Evolutionary conservation across 2,329 filamentous ascomycete species (phyloP).

Genomic region (Cytospora piceae): DNA sequence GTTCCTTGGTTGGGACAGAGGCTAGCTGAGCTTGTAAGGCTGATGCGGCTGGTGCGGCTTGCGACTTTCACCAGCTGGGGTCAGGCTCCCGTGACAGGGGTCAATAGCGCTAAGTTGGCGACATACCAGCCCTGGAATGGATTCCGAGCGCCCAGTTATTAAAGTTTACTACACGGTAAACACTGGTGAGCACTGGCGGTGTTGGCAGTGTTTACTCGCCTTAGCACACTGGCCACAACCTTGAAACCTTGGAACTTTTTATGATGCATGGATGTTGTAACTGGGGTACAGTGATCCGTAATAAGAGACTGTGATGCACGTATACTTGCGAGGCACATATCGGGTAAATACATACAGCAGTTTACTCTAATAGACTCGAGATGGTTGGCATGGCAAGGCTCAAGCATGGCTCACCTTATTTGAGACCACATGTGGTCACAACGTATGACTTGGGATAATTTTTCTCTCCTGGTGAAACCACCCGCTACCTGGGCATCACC

Average conservation of each 20-base stretch:
- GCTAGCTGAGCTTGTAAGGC: not conserved
- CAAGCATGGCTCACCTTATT: constrained; percentile 19
- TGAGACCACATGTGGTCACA: constrained; percentile 1
- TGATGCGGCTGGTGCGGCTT: not conserved
- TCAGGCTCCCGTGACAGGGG: constrained; percentile 1
- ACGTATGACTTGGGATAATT: constrained; percentile 23
- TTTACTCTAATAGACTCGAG: too few species aligned
- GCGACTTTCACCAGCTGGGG: not conserved
- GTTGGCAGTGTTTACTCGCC: too few species aligned
- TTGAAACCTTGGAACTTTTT: too few species aligned
- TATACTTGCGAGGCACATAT: too few species aligned
- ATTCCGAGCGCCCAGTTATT: not conserved
- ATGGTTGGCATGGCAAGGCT: too few species aligned
- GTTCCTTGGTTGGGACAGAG: not conserved
- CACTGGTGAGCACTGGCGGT: too few species aligned
- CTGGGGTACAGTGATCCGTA: too few species aligned
- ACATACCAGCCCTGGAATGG: not conserved
- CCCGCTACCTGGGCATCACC: not conserved
- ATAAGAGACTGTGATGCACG: too few species aligned
- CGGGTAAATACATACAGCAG: too few species aligned
- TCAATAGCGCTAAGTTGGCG: not conserved
- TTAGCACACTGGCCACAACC: too few species aligned
- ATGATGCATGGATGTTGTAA: too few species aligned
- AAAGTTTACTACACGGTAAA: not conserved
- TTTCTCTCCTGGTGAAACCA: constrained; percentile 12